Conservation (phyloP, 2,329 filamentous ascomycete species). For the Diplodia seriata region DNA sequence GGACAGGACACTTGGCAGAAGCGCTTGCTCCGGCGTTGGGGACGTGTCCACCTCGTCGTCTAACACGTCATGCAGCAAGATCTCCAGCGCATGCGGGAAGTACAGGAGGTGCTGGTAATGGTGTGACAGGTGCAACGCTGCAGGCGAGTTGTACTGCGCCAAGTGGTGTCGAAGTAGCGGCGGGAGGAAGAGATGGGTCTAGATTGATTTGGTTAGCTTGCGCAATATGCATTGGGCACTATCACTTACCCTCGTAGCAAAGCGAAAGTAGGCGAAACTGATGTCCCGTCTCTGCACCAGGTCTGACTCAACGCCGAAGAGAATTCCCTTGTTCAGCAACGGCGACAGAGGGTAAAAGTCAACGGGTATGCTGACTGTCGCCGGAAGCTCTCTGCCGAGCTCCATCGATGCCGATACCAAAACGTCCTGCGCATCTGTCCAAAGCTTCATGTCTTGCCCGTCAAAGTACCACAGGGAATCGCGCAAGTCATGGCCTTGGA, state of each 20-base stretch:
- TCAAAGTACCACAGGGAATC: constrained; percentile 97
- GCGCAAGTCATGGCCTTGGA: constrained; percentile 64
- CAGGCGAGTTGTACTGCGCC: constrained; percentile 74
- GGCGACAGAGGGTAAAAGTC: constrained; percentile 96
- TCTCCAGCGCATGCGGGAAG: constrained; percentile 89
- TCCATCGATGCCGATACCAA: constrained; percentile 73
- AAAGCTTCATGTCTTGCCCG: constrained; percentile 82
- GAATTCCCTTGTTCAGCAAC: constrained; percentile 84
- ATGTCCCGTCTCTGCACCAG: constrained; percentile 92
- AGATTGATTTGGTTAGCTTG: constrained; percentile 33
- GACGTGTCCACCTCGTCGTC: constrained; percentile 89
- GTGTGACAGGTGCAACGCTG: constrained; percentile 80
- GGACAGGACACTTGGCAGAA: constrained; percentile 60
- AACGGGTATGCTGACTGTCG: constrained; percentile 77
- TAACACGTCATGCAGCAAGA: constrained; percentile 89
- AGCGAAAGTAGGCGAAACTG: constrained; percentile 87
- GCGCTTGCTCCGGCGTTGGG: constrained; percentile 54
- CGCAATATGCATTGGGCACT: constrained; percentile 28
- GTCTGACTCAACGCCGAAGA: constrained; percentile 90
- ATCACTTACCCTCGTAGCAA: constrained; percentile 77
- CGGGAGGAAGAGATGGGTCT: constrained; percentile 93
- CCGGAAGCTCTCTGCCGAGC: constrained; percentile 71
- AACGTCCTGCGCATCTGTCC: constrained; percentile 87
- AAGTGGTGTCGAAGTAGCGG: constrained; percentile 84
- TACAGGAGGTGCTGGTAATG: constrained; percentile 89